Percentiles rank a stretch among this genome's conserved stretches.
phyloP scores from a whole-genome alignment of 2,329 filamentous ascomycete species.

The Venturia oleaginea region DNA sequence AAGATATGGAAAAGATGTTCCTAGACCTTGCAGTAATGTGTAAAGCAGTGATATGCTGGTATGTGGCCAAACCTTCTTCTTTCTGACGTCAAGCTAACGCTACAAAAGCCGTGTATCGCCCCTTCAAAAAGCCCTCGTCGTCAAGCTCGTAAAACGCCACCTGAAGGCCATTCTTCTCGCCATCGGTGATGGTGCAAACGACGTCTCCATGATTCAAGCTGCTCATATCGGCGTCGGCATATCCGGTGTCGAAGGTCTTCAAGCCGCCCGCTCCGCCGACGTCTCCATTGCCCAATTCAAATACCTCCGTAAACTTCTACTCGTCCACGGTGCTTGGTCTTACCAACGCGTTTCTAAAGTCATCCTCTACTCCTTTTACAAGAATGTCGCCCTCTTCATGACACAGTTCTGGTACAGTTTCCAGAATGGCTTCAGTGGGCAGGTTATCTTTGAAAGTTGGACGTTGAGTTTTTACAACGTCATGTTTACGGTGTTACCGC shows the following conservation, averaged over 20 bases:
- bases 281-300: constrained; percentile 94
- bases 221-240: constrained; percentile 97
- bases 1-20: constrained; percentile 87
- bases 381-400: constrained; percentile 97
- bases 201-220: constrained; percentile 99
- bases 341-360: constrained; percentile 96
- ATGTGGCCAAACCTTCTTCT: constrained; percentile 21
- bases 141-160: constrained; percentile 95
- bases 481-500: constrained; percentile 89
- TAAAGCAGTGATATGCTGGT: constrained; percentile 94
- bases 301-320: constrained; percentile 82
- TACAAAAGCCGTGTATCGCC: constrained; percentile 75
- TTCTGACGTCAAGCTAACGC: neutral
- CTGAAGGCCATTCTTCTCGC: constrained; percentile 85
- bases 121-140: constrained; percentile 91
- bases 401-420: constrained; percentile 99
- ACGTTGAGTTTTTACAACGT: constrained; percentile 99
- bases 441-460: constrained; percentile 99
- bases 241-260: constrained; percentile 90
- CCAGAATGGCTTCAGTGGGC: constrained; percentile 94
- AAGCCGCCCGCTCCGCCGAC: constrained; percentile 91
- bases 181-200: constrained; percentile 95
- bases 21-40: constrained; percentile 89
- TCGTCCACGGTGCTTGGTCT: constrained; percentile 95
- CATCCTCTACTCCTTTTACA: constrained; percentile 98